Evolutionary conservation across 306 rosid species (phyloP), one percentile per base, ranked within the genome.

Genomic region (Castanospermum australe): DNA sequence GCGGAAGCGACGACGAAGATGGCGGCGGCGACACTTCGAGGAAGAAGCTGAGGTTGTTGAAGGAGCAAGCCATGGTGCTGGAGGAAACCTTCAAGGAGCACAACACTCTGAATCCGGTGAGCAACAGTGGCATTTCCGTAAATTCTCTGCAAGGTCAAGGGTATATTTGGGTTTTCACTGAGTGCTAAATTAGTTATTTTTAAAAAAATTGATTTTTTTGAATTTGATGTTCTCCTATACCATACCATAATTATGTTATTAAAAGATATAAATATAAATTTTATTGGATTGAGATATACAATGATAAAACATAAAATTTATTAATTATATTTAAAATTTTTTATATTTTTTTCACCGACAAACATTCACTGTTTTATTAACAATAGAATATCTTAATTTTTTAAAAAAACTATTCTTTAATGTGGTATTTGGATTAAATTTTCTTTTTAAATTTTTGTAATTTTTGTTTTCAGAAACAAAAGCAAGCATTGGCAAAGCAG

Each of bases 41-140:
- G 83, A 95, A 93, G 88, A 95, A 95, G 87, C 92, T 95, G 35
- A 84, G 99, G 73, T 81, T 95, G 22, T 82, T 94, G 0, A 95
- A 93, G 93, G 98, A 95, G 45, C 99, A 95, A 82, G 63, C 98
- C 2, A 0, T 90, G 81, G 77, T 90, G 66, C 90, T 95, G 6
- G 99, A 95, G 59, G 99, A 95, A 70, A 90, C 91, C 5, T 95
- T 93, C 90, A 95, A 92, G 81, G 97, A 90, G 70, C 97, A 95
- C 75, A 87, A 86, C 48, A 89, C 98, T 2, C 88, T 95, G 35
- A 95, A 91, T 59, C 92, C 98, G 83, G 99, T 94, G 24, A 92
- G 90, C 66, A 15, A 28, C 4, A 54, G 72, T 59, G 39, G 44
- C 60, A n/a, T 8, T 70, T 80, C 8, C 15, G 82, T 76, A n/a